Conservation (phyloP, 768 basidiomycete species). For the Lanmaoa rubissima region DNA sequence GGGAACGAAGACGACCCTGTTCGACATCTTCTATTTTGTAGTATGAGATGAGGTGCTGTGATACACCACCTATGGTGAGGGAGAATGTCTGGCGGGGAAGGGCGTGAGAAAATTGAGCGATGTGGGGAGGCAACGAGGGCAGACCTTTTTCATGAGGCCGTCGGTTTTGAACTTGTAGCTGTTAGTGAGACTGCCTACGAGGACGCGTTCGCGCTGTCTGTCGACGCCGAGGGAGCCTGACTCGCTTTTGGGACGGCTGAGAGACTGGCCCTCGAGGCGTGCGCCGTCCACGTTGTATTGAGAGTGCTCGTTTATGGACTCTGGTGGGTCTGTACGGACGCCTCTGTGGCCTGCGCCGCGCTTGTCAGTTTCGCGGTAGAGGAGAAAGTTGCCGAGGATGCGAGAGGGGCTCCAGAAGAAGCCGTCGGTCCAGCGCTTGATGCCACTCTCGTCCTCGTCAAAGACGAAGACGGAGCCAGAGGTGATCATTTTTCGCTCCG, state of each 20-base stretch:
- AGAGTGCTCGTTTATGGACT: slow-evolving; percentile 40
- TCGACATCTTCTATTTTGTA: slow-evolving; percentile 92
- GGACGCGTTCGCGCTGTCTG: slow-evolving; percentile 71
- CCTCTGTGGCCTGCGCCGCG: slow-evolving; percentile 63
- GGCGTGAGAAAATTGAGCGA: slow-evolving; percentile 30
- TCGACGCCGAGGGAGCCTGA: slow-evolving; percentile 50
- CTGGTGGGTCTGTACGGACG: slow-evolving; percentile 40
- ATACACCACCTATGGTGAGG: slow-evolving; percentile 75
- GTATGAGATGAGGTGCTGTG: slow-evolving; percentile 93
- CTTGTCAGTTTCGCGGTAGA: slow-evolving; percentile 94
- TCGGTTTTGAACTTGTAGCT: slow-evolving; percentile 90
- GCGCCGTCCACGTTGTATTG: slow-evolving; percentile 36
- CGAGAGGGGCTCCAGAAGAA: slow-evolving; percentile 92
- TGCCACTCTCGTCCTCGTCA: slow-evolving; percentile 95
- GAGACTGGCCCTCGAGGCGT: slow-evolving; percentile 40
- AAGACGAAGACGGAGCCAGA: slow-evolving; percentile 96
- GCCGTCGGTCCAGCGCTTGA: slow-evolving; percentile 98
- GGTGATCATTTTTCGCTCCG: slow-evolving; percentile 90
- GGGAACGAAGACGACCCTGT: slow-evolving; percentile 81
- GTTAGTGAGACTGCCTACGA: slow-evolving; percentile 90
- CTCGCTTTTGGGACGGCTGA: slow-evolving; percentile 66
- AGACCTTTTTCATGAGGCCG: slow-evolving; percentile 96
- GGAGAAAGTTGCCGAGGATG: slow-evolving; percentile 91
- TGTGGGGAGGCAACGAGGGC: slow-evolving; percentile 24
- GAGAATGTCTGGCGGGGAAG: slow-evolving; percentile 73